These are phyloP conservation scores for Penicillium canariense DNA, from an alignment of 495 filamentous ascomycete species.

Conservation along the genomic window DNA sequence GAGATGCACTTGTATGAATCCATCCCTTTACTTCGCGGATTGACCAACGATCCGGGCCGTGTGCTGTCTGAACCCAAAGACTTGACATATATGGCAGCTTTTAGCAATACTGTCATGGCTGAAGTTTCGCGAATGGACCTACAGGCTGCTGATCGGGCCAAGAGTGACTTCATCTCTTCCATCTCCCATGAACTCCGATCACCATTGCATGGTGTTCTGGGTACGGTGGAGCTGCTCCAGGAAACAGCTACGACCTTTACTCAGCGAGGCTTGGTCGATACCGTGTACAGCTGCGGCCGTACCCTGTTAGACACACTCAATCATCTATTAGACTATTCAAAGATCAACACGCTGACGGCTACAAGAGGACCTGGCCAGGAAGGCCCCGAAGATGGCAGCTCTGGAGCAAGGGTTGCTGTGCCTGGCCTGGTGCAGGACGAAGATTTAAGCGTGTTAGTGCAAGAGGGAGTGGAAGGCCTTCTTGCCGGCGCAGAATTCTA, in stretches of 20 bases:
- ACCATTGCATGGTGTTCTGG: slow-evolving; percentile 67
- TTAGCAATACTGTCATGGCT: slow-evolving; percentile 65
- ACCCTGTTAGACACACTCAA: slow-evolving; percentile 25
- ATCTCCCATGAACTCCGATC: slow-evolving; percentile 73
- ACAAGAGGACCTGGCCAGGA: neutral
- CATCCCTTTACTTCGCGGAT: no score
- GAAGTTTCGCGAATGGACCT: slow-evolving; percentile 57
- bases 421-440: slow-evolving; percentile 28
- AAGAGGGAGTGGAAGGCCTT: slow-evolving; percentile 39
- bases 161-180: slow-evolving; percentile 69
- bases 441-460: slow-evolving; percentile 30
- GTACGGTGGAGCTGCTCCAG: slow-evolving; percentile 55
- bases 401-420: neutral
- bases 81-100: slow-evolving; percentile 54
- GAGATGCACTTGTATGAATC: slow-evolving; percentile 20
- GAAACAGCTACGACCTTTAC: slow-evolving; percentile 9
- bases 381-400: slow-evolving; percentile 1
- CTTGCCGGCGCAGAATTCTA: slow-evolving; percentile 23
- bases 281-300: slow-evolving; percentile 16
- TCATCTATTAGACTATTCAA: slow-evolving; percentile 54
- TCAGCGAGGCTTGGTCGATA: slow-evolving; percentile 13
- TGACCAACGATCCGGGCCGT: slow-evolving; percentile 28
- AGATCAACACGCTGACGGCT: slow-evolving; percentile 47
- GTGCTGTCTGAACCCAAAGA: slow-evolving; percentile 45
- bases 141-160: slow-evolving; percentile 43